Base-by-base conservation (phyloP, 805 yeast genomes). In the Candida sonorensis region DNA sequence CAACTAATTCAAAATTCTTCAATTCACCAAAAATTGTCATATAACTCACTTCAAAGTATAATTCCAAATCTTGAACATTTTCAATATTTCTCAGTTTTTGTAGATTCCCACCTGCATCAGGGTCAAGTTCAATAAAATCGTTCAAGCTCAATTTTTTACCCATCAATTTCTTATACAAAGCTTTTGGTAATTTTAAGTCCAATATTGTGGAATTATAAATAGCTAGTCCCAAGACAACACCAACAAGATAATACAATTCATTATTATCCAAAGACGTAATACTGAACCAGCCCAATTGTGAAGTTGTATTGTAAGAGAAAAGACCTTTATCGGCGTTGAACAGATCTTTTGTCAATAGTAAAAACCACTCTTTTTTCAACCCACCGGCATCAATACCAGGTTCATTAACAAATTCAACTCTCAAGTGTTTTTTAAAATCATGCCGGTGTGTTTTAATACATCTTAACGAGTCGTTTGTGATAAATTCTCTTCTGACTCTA, bases 321-420 rank as follows among this genome's bases (percentile, higher is more conserved):
- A 87, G 65, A 0, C 85, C 86, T 20, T 76, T 72, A 29, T 64
- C 62, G 2, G 87, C 81, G 46, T 70, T 72, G 50, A 88, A 82
- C 2, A 90, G 54, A 17, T 80, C 79, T 36, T 72, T 72, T 1
- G 83, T 77, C 24, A 92, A 61, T 24, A 88, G 57, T 29, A 76
- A 63, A 55, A 92, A 88, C 98, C 98, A 90, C 50, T 90, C 98
- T 50, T 87, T 88, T 46, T 81, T 75, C 37, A 90, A 66, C 0
- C 98, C 98, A 2, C 98, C 97, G 1, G 87, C 97, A 61, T 90
- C 98, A 15, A 90, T 72, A 0, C 97, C 98, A 0, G 88, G 94
- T 50, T 90, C 98, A 37, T 78, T 78, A 4, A 80, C 61, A 53
- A 92, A 90, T 46, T 83, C 88, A 7, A 92, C 80, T 40, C 75